These are phyloP conservation scores for Ophiostoma montium DNA, from an alignment of 2,329 filamentous ascomycete genomes.

Conservation along the genomic window DNA sequence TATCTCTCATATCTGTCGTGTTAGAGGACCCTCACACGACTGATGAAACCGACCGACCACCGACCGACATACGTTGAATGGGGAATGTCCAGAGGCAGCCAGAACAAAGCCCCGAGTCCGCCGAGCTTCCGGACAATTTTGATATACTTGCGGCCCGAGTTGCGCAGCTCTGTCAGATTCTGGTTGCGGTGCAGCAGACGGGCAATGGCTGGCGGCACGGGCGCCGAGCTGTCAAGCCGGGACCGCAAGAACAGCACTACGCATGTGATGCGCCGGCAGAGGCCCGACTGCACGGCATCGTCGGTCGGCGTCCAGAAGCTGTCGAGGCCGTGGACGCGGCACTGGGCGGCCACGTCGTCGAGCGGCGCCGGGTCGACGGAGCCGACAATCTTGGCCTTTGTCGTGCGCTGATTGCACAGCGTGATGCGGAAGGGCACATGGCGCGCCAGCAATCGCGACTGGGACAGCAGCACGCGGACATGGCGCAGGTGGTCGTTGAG, in stretches of 20 bases:
- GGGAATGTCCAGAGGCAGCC: conserved; percentile 21
- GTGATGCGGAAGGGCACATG: conserved; percentile 20
- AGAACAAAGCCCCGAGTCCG: conserved; percentile 19
- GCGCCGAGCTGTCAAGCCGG: conserved; percentile 14
- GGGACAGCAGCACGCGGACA: conserved; percentile 14
- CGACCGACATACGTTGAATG: conserved; percentile 19
- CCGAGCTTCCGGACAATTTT: conserved; percentile 20
- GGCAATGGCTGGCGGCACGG: conserved; percentile 14
- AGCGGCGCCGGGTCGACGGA: conserved; percentile 10
- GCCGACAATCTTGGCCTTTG: conserved; percentile 17
- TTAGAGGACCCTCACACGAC: background rate
- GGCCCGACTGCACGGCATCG: conserved; percentile 12
- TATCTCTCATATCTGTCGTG: conserved; percentile 20
- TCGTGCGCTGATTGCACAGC: conserved; percentile 19
- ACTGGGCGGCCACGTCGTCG: conserved; percentile 9
- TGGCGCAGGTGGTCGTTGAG: background rate
- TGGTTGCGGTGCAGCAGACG: conserved; percentile 12
- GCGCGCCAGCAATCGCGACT: conserved; percentile 18
- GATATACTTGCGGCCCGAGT: conserved; percentile 22
- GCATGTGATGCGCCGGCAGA: conserved; percentile 19
- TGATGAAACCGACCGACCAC: background rate
- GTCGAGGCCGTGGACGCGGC: conserved; percentile 7
- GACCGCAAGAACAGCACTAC: conserved; percentile 20
- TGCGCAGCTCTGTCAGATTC: conserved; percentile 17
- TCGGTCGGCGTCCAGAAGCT: conserved; percentile 16